Evolutionary conservation across 768 basidiomycete species (phyloP).

Genomic region (Mycena galopus): DNA sequence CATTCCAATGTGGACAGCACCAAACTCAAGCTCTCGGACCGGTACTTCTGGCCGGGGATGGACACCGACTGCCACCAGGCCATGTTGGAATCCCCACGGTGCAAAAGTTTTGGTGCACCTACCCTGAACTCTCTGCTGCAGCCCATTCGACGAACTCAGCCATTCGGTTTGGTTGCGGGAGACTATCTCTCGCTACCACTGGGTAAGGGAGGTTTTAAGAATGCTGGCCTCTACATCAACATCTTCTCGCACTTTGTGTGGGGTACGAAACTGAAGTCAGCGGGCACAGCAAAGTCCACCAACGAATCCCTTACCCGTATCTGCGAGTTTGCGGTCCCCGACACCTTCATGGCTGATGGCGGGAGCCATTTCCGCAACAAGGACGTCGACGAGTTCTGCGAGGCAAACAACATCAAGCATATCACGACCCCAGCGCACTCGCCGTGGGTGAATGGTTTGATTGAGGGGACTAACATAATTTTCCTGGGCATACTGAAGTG

Average conservation of each 20-base stretch:
- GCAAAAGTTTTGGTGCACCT: constrained; percentile 42
- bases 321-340: constrained; percentile 22
- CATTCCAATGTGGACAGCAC: constrained; percentile 43
- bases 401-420: constrained; percentile 28
- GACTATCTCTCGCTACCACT: constrained; percentile 46
- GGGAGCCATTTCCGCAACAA: constrained; percentile 44
- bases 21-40: constrained; percentile 38
- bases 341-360: constrained; percentile 36
- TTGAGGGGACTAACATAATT: constrained; percentile 34
- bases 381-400: constrained; percentile 36
- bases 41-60: constrained; percentile 36
- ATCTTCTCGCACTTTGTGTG: constrained; percentile 37
- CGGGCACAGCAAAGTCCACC: constrained; percentile 14
- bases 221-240: constrained; percentile 39
- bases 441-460: constrained; percentile 40
- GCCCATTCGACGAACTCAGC: constrained; percentile 44
- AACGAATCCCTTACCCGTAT: constrained; percentile 33
- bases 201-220: constrained; percentile 42
- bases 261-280: constrained; percentile 36
- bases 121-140: constrained; percentile 43
- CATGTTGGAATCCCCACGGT: constrained; percentile 40
- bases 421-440: constrained; percentile 30
- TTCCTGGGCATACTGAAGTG: constrained; percentile 38
- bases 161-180: constrained; percentile 44
- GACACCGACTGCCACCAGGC: constrained; percentile 38